A percentile compares a stretch with the other conserved stretches of the same genome.
These are phyloP conservation scores for Trichocladium antarcticum DNA, from an alignment of 495 filamentous ascomycete genomes.

Conservation along the genomic window DNA sequence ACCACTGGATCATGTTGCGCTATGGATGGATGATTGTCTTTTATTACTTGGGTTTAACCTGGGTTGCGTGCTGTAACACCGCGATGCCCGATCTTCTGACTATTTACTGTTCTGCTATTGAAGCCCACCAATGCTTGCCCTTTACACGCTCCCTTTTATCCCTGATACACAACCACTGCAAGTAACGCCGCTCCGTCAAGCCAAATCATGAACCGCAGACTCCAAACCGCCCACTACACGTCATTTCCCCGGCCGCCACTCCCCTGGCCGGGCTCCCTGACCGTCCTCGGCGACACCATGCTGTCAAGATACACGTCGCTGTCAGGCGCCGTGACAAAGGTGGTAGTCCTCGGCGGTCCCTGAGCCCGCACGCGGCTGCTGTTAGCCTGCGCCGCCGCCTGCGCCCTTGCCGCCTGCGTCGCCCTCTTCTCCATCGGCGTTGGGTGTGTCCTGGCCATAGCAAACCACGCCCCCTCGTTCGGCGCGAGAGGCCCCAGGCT, in stretches of 20 bases:
- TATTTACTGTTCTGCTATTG: too few relatives aligned
- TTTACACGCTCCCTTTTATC: too few relatives aligned
- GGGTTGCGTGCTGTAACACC: neutral
- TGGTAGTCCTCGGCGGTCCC: neutral
- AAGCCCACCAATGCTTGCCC: too few relatives aligned
- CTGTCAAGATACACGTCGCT: neutral
- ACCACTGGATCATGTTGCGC: neutral
- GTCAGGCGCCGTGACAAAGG: neutral
- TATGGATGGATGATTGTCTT: neutral
- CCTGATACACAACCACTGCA: neutral
- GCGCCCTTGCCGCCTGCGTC: neutral
- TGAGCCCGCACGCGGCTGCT: neutral
- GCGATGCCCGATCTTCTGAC: neutral
- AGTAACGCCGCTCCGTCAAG: too few relatives aligned
- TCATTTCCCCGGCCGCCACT: too few relatives aligned
- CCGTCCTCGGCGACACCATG: too few relatives aligned
- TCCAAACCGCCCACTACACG: too few relatives aligned
- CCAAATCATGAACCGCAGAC: too few relatives aligned
- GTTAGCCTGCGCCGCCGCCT: neutral
- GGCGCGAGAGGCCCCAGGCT: slow-evolving; percentile 23
- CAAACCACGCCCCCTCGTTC: slow-evolving; percentile 14
- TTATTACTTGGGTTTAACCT: neutral
- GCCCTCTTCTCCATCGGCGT: neutral
- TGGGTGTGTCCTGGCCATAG: neutral
- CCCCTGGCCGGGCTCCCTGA: too few relatives aligned